Conservation (phyloP, 2,329 filamentous ascomycete species). For the Bipolaris zeicola region DNA sequence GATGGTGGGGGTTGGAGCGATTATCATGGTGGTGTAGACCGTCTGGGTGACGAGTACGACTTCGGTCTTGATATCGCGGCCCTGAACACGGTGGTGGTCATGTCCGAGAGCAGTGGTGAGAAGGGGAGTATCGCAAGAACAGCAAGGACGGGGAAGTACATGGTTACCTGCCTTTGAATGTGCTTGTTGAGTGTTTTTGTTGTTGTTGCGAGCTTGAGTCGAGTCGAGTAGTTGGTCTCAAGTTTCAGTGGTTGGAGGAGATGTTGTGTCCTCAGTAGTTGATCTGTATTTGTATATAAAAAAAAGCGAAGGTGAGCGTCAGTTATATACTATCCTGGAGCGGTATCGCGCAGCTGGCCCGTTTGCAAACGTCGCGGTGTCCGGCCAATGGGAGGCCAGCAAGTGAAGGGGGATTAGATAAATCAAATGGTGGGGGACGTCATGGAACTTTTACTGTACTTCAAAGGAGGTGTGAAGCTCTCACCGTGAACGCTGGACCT, state of each 20-base stretch:
- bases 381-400: slow-evolving; percentile 1
- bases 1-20: neutral
- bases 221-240: neutral
- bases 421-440: neutral
- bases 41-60: slow-evolving; percentile 20
- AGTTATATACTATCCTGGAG: neutral
- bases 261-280: too few relatives aligned
- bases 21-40: slow-evolving; percentile 9
- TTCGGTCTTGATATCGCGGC: slow-evolving; percentile 4
- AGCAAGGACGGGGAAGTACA: neutral
- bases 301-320: slow-evolving; percentile 7
- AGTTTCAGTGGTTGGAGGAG: too few relatives aligned
- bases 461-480: neutral
- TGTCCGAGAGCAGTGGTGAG: neutral
- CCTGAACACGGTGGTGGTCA: slow-evolving; percentile 1
- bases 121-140: neutral
- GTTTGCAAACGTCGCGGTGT: neutral
- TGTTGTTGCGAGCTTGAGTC: neutral
- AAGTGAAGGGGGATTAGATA: neutral
- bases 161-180: neutral
- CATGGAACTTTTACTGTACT: neutral
- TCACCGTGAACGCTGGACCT: neutral
- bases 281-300: too few relatives aligned
- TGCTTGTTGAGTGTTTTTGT: neutral
- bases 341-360: neutral